These are phyloP conservation scores for Chaetomidium leptoderma DNA, from an alignment of 495 filamentous ascomycete genomes.

Conservation along the genomic window DNA sequence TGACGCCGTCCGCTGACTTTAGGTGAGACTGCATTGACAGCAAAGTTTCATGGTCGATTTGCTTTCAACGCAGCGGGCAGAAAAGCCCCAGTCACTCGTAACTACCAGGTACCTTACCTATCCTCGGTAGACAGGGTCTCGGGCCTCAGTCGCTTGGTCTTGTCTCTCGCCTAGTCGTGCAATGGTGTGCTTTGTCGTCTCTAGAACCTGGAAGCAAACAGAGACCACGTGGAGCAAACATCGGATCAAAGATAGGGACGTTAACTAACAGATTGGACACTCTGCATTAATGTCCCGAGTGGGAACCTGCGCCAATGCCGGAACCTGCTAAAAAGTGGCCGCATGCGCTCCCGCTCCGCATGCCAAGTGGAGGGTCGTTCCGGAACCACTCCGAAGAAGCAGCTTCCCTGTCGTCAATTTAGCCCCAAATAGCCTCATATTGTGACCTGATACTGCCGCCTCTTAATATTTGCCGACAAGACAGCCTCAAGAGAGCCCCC, in stretches of 20 bases:
- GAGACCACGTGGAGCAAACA: constrained; percentile 5
- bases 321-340: constrained; percentile 3
- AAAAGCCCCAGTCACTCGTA: not conserved
- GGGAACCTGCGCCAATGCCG: constrained; percentile 12
- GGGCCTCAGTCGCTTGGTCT: not conserved
- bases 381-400: constrained; percentile 18
- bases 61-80: not conserved
- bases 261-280: not conserved
- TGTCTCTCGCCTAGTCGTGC: too few relatives aligned
- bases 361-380: constrained; percentile 3
- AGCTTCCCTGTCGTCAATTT: constrained; percentile 26
- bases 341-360: constrained; percentile 16
- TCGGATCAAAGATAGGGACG: not conserved
- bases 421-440: constrained; percentile 35
- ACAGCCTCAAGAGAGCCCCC: not conserved
- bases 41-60: not conserved
- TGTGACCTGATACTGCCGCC: constrained; percentile 25
- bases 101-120: not conserved
- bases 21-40: not conserved
- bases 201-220: not conserved
- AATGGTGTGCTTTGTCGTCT: too few relatives aligned
- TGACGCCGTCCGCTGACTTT: not conserved
- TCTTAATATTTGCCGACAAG: constrained; percentile 15
- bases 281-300: not conserved
- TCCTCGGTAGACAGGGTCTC: not conserved